Evolutionary conservation across 805 yeast genomes (phyloP).

Genomic region (Priceomyces melissophilus): DNA sequence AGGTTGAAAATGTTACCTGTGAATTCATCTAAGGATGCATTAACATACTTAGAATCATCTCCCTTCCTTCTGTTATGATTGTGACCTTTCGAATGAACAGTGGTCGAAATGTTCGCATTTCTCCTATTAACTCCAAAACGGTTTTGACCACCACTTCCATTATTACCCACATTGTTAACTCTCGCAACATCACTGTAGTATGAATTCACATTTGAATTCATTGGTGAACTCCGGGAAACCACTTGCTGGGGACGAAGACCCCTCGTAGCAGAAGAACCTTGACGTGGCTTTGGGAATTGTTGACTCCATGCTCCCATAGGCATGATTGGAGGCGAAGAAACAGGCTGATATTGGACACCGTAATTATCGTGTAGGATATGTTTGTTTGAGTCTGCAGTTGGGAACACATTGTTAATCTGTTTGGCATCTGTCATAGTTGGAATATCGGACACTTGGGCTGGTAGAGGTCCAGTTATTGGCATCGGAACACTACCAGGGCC

Average conservation of each 20-base stretch:
- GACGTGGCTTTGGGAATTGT: slow-evolving; percentile 7
- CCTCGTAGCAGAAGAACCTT: background rate
- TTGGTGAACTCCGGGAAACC: background rate
- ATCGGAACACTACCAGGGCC: background rate
- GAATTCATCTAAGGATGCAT: slow-evolving; percentile 66
- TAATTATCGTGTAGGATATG: slow-evolving; percentile 4
- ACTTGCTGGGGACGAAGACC: background rate
- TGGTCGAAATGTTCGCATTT: slow-evolving; percentile 23
- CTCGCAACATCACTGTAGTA: background rate
- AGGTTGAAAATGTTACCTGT: slow-evolving; percentile 70
- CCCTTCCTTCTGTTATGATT: slow-evolving; percentile 46
- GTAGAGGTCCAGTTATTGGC: background rate
- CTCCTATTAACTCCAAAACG: slow-evolving; percentile 5
- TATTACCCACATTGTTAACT: background rate
- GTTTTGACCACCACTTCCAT: background rate
- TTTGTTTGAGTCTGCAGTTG: slow-evolving; percentile 1
- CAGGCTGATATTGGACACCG: slow-evolving; percentile 2
- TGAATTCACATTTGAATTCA: background rate
- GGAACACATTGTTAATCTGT: background rate
- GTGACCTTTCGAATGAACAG: slow-evolving; percentile 39
- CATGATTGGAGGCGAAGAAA: slow-evolving; percentile 4
- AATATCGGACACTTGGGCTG: background rate
- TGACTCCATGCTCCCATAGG: slow-evolving; percentile 18
- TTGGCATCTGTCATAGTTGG: background rate
- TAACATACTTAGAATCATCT: slow-evolving; percentile 66